Evolutionary conservation across 1,284 basidiomycete genomes (phyloP), one percentile per base, ranked within the genome.

Genomic region (Ustilago curta): DNA sequence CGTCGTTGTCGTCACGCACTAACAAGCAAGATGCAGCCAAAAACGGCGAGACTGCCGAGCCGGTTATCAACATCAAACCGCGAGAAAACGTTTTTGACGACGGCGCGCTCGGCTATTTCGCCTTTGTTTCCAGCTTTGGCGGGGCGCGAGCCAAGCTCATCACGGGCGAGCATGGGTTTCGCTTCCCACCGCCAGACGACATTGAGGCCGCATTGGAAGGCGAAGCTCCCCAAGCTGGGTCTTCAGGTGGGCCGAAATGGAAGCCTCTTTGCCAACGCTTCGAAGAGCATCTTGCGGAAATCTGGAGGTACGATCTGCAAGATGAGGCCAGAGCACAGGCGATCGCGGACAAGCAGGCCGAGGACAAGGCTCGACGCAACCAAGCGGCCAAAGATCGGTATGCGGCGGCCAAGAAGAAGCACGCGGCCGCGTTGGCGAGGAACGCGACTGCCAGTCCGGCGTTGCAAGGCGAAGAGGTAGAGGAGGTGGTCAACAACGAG

Each of bases 81-180:
- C 77, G 85, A 12, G 82, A 93, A 84, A 94, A 95, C 76, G 88
- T 90, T 1, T 92, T 93, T 83, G 95, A 99, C 85, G 97, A 99
- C 84, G 97, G 97, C 11, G 91, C 91, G 19, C 86, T 97, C 7
- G 97, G 97, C 0, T 99, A 99, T 85, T 99, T 95, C 83, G 94
- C 95, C 0, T 91, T 97, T 86, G 90, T 97, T 55, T 97, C 94
- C 3, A 88, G 96, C 43, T 99, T 94, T 87, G 95, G 95, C 70
- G 91, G 92, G 58, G 97, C 94, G 1, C 90, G 91, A 69, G 92
- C 94, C 7, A 88, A 86, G 48, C 88, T 97, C 68, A 97, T 97
- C 83, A 90, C 94, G 31, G 95, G 95, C 0, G 65, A 75, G n/a
- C 85, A 91, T 53, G 67, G 73, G 5, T 98, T 97, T 82, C 88